Base-by-base conservation (phyloP, 2,329 filamentous ascomycete species). In the Teratosphaeria zuluensis region DNA sequence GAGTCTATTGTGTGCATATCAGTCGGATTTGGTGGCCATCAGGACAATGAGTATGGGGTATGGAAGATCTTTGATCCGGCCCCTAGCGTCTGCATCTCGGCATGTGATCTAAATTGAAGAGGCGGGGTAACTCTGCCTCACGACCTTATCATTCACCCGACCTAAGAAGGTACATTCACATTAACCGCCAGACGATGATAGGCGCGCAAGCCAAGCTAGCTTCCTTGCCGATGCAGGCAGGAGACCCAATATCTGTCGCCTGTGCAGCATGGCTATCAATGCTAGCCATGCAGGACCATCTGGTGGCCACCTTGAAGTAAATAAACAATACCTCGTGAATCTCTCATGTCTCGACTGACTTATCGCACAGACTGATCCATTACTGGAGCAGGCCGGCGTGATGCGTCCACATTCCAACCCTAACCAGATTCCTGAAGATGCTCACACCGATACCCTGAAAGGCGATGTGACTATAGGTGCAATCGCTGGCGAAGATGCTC, bases 401-500 rank as follows among this genome's bases (percentile, higher is more conserved):
- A 48, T 48, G 42, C 16, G 42, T 48, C 42, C 19, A 5, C 12
- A 42, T 16, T 12, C 11, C 12, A 42, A 42, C n/a, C 2, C n/a
- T n/a, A 48, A n/a, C 16, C 16, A 48, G 19, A 6, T 11, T 11
- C 28, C 12, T 53, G 52, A 28, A n/a, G 33, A 16, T 31, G n/a
- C 38, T 24, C 31, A 51, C 31, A n/a, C 48, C 19, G 54, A 61
- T n/a, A 61, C 56, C 9, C 55, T 64, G 14, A 69, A 68, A 59
- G 63, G 62, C 58, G 63, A 62, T 48, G 63, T 68, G 30, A 55
- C 61, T 5, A 65, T 70, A 33, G 66, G 65, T n/a, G 56, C 64
- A 16, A 64, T 69, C 24, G 64, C 63, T 24, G 67, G 68, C 38
- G 65, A 69, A 2, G 65, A 66, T 24, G 65, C 61, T 3, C 64